These are phyloP conservation scores for Pachysandra terminalis DNA, from an alignment of 164 flowering plant species.

Conservation along the genomic window DNA sequence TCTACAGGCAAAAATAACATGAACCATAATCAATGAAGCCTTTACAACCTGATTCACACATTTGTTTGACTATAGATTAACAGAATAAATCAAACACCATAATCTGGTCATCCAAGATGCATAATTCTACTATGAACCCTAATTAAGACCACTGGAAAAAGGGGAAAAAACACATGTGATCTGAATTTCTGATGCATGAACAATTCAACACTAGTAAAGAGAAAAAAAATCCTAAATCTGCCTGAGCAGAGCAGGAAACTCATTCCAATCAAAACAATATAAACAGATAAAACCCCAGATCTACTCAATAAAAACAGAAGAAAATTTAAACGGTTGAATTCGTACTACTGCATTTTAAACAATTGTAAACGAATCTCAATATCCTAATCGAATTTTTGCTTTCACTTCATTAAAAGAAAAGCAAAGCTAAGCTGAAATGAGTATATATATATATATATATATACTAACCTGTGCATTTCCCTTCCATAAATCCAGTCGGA, in stretches of 20 bases:
- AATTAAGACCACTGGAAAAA: too few relatives aligned
- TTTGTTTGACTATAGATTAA: too few relatives aligned
- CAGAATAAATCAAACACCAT: too few relatives aligned
- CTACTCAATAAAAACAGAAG: neutral
- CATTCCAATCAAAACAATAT: neutral
- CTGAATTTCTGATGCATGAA: too few relatives aligned
- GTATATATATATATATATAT: neutral
- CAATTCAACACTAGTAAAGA: too few relatives aligned
- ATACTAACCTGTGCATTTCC: constrained; percentile 42
- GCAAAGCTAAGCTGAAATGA: neutral
- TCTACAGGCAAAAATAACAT: too few relatives aligned
- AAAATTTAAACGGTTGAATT: neutral
- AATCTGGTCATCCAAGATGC: too few relatives aligned
- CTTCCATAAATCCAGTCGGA: constrained; percentile 39
- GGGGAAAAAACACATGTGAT: too few relatives aligned
- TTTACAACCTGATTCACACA: neutral
- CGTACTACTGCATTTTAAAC: neutral
- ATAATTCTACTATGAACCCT: too few relatives aligned
- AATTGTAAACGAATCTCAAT: too few relatives aligned
- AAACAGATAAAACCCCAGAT: neutral
- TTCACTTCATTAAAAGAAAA: too few relatives aligned
- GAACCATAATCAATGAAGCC: neutral
- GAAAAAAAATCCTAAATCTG: neutral
- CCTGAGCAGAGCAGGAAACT: neutral
- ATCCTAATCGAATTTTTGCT: too few relatives aligned